A percentile compares a stretch with the other conserved stretches of the same genome.
Evolutionary conservation across 2,329 filamentous ascomycete species (phyloP).

Genomic region (Colletotrichum filicis): DNA sequence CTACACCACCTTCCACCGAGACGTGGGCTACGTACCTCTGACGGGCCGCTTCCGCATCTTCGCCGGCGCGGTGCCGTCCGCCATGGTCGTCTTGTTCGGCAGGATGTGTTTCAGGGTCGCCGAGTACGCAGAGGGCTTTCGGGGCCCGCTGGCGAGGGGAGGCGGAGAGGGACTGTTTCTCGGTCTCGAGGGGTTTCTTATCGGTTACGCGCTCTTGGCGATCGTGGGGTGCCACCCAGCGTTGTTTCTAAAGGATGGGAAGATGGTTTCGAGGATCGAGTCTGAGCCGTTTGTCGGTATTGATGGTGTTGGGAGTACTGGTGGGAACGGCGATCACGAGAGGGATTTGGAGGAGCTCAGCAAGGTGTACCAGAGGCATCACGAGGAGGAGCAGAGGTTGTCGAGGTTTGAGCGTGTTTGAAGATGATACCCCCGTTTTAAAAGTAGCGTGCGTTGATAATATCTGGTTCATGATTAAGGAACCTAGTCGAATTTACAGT

Average conservation of each 20-base stretch:
- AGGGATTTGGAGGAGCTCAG: constrained; percentile 30
- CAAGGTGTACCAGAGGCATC: constrained; percentile 29
- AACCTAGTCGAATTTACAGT: neutral
- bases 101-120: constrained; percentile 42
- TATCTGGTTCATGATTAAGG: neutral
- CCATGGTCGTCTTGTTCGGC: constrained; percentile 39
- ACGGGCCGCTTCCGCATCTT: constrained; percentile 41
- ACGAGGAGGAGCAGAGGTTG: constrained; percentile 19
- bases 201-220: constrained; percentile 42
- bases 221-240: constrained; percentile 44
- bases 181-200: constrained; percentile 43
- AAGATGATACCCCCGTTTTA: neutral
- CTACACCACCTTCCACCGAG: constrained; percentile 43
- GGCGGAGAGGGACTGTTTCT: constrained; percentile 40
- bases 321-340: neutral
- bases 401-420: constrained; percentile 15
- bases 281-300: constrained; percentile 23
- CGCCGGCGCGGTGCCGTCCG: constrained; percentile 39
- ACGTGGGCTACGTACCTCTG: constrained; percentile 40
- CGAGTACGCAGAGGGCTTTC: constrained; percentile 40
- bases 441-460: neutral
- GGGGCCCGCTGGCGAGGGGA: constrained; percentile 39
- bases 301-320: neutral
- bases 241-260: constrained; percentile 33
- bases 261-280: constrained; percentile 6